phyloP scores from a whole-genome alignment of 2,329 filamentous ascomycete genomes.

The Claviceps sp. region DNA sequence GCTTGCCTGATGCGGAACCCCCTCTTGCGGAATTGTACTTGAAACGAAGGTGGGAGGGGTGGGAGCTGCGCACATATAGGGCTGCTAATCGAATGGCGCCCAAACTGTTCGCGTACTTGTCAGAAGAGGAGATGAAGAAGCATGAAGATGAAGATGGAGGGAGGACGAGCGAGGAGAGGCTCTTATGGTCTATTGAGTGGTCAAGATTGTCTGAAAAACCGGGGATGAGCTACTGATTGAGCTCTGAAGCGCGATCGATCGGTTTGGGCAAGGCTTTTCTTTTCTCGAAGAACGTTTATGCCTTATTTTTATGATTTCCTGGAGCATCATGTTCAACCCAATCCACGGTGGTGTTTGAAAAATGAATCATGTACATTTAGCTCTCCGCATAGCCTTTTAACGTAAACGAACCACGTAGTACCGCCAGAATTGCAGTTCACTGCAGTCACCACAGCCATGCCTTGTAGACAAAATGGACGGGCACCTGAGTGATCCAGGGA shows the following conservation, averaged over 20 bases:
- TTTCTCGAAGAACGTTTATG: no score
- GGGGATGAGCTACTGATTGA: conserved; percentile 10
- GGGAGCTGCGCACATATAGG: conserved; percentile 13
- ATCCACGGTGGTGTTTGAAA: no score
- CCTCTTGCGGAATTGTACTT: conserved; percentile 15
- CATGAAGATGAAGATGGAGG: neutral
- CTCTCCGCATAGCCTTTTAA: no score
- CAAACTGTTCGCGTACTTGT: conserved; percentile 15
- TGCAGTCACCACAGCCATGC: no score
- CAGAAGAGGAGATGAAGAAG: conserved; percentile 16
- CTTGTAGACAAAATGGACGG: no score
- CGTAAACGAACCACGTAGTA: no score
- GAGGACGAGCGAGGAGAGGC: conserved; percentile 9
- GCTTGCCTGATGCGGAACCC: conserved; percentile 13
- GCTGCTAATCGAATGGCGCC: conserved; percentile 14
- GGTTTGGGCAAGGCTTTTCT: neutral
- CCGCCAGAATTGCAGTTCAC: no score
- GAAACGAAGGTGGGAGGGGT: conserved; percentile 9
- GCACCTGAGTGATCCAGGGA: no score
- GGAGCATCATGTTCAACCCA: no score
- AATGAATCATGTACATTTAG: no score
- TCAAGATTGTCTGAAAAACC: conserved; percentile 16
- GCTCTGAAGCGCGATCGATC: neutral
- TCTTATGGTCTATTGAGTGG: conserved; percentile 22
- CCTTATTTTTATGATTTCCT: no score